phyloP scores from a whole-genome alignment of 108 stramenopile species.

The Nitzschia sp. region DNA sequence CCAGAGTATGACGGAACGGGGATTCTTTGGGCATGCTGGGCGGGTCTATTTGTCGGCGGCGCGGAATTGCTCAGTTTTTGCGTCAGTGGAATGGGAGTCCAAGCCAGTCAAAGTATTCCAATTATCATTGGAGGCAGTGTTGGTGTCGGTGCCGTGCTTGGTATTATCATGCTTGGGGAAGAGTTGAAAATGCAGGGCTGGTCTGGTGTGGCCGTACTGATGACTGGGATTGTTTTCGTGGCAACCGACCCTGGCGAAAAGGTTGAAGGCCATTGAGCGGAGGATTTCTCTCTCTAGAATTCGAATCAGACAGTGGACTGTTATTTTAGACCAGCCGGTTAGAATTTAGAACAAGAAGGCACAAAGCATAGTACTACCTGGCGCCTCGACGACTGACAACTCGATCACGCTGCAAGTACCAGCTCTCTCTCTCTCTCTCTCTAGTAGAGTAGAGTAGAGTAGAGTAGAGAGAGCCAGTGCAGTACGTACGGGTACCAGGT shows the following conservation, averaged over 20 bases:
- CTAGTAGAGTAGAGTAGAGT: no score
- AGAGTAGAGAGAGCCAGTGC: no score
- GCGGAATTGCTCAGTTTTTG: conserved; percentile 67
- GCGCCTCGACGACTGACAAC: no score
- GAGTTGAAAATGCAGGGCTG: conserved; percentile 46
- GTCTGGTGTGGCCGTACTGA: conserved; percentile 51
- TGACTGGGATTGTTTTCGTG: conserved; percentile 52
- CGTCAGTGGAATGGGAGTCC: conserved; percentile 65
- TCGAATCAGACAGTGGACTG: no score
- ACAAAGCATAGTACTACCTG: no score
- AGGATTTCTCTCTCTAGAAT: neutral
- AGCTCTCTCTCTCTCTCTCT: no score
- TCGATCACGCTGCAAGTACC: no score
- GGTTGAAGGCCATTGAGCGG: conserved; percentile 8
- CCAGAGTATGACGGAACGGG: conserved; percentile 5
- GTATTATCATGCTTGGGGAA: conserved; percentile 42
- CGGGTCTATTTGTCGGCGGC: conserved; percentile 44
- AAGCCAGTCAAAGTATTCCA: conserved; percentile 59
- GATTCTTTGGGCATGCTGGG: conserved; percentile 38
- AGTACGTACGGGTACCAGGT: no score
- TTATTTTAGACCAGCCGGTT: no score
- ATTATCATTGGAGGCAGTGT: conserved; percentile 73
- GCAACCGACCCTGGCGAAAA: conserved; percentile 49
- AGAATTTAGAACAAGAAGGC: no score
- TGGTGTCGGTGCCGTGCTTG: conserved; percentile 58